These are phyloP conservation scores for Cardamine resedifolia DNA, from an alignment of 345 rosid genomes.

Conservation along the genomic window DNA sequence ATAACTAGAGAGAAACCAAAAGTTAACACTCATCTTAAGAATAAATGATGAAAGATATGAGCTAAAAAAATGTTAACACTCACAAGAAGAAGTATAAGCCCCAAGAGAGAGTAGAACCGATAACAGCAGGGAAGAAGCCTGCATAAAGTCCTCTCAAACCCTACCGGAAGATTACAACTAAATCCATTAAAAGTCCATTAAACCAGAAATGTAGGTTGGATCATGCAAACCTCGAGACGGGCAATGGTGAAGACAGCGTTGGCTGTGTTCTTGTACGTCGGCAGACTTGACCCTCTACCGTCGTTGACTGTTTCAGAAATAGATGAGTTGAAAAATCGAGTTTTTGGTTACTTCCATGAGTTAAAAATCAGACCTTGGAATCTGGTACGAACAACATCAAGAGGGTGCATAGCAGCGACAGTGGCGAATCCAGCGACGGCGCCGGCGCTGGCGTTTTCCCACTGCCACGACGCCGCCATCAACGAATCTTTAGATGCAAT, in stretches of 20 bases:
- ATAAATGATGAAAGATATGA: not conserved
- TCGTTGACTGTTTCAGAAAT: conserved; percentile 58
- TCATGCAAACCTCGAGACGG: conserved; percentile 62
- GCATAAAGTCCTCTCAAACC: conserved; percentile 89
- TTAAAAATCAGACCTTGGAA: conserved; percentile 63
- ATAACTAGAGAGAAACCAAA: conserved; percentile 68
- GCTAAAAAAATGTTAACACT: conserved; percentile 31
- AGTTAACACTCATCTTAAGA: too few species aligned
- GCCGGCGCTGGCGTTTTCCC: conserved; percentile 91
- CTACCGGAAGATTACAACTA: conserved; percentile 40
- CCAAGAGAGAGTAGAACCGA: conserved; percentile 88
- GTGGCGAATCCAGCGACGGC: conserved; percentile 89
- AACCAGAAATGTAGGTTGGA: not conserved
- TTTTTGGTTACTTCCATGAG: not conserved
- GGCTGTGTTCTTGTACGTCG: conserved; percentile 74
- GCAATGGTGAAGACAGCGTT: conserved; percentile 76
- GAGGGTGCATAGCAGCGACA: conserved; percentile 77
- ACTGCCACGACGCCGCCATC: conserved; percentile 53
- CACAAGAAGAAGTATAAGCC: conserved; percentile 91
- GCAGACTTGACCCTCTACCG: conserved; percentile 63
- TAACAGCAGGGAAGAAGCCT: conserved; percentile 82
- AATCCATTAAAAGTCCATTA: not conserved
- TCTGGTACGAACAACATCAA: conserved; percentile 90
- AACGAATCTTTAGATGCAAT: not conserved
- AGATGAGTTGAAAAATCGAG: not conserved